Conservation (phyloP, 1,284 basidiomycete genomes). For the Ustilago loliicola region DNA sequence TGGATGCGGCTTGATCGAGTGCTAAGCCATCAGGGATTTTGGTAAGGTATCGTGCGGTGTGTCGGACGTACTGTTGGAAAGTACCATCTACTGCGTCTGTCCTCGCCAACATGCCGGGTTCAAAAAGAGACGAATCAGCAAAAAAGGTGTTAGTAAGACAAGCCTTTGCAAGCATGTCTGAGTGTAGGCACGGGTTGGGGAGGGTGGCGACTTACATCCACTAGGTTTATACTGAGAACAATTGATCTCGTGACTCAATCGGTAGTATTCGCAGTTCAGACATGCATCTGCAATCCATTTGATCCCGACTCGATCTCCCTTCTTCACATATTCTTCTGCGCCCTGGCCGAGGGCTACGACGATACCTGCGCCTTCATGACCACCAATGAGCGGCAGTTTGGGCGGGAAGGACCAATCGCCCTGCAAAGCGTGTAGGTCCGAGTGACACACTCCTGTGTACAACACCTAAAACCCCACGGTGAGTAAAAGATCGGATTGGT, state of each 20-base stretch:
- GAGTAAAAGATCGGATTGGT: not conserved
- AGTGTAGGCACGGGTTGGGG: too few relatives aligned
- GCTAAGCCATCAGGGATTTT: constrained; percentile 72
- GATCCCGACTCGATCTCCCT: constrained; percentile 87
- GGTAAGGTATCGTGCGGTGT: constrained; percentile 80
- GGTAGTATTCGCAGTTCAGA: constrained; percentile 80
- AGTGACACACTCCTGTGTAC: constrained; percentile 52
- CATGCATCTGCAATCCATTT: constrained; percentile 77
- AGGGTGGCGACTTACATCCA: constrained; percentile 71
- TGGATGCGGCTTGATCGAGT: constrained; percentile 81
- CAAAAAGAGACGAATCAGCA: not conserved
- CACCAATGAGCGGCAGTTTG: constrained; percentile 82
- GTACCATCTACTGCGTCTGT: constrained; percentile 78
- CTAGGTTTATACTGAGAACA: constrained; percentile 41
- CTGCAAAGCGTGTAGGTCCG: constrained; percentile 54
- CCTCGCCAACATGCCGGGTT: constrained; percentile 33
- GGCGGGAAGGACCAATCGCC: constrained; percentile 71
- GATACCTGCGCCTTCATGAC: constrained; percentile 79
- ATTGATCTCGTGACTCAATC: constrained; percentile 79
- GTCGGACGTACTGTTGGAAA: constrained; percentile 79
- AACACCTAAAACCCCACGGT: constrained; percentile 24
- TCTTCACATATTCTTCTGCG: constrained; percentile 74
- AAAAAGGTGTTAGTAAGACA: not conserved
- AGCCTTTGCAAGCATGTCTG: too few relatives aligned
- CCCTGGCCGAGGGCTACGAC: constrained; percentile 83